Percentiles rank a stretch among this genome's conserved stretches.
Conservation (phyloP, 2,329 filamentous ascomycete genomes). For the Tolypocladium tropicale region DNA sequence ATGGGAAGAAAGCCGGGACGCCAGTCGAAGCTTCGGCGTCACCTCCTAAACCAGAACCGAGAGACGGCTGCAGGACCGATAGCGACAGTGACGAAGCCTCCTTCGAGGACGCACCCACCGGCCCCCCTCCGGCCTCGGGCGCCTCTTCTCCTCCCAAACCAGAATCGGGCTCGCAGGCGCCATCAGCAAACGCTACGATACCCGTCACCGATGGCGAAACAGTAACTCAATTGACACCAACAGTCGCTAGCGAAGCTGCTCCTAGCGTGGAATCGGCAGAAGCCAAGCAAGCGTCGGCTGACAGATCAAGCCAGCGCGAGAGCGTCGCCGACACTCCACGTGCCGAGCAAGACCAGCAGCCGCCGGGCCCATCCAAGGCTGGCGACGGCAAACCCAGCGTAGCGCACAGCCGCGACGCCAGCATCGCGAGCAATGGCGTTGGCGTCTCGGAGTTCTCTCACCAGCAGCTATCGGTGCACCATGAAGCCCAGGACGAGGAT, state of each 20-base stretch:
- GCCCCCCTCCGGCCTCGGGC: background rate
- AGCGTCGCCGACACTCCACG: slow-evolving; percentile 1
- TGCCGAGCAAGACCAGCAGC: slow-evolving; percentile 3
- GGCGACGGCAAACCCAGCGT: slow-evolving; percentile 5
- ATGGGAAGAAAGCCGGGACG: background rate
- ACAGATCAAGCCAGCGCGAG: background rate
- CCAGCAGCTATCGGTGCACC: slow-evolving; percentile 57
- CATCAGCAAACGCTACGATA: background rate
- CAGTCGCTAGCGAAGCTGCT: background rate
- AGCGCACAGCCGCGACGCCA: slow-evolving; percentile 25
- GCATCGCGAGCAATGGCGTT: slow-evolving; percentile 24
- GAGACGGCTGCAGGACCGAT: slow-evolving; percentile 8
- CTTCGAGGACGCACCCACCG: slow-evolving; percentile 24
- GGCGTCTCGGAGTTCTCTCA: slow-evolving; percentile 81
- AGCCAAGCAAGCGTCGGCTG: background rate
- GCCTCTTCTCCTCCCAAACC: background rate
- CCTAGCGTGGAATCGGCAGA: background rate
- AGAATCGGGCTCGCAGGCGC: background rate
- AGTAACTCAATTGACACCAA: background rate
- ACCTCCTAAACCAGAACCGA: background rate
- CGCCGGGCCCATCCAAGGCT: slow-evolving; percentile 5
- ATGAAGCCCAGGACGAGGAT: slow-evolving; percentile 38
- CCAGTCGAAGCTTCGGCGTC: background rate
- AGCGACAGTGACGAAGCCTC: slow-evolving; percentile 28
- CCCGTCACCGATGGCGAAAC: background rate